These are phyloP conservation scores for Barnettozyma hawaiiensis DNA, from an alignment of 1,139 yeast species.

Conservation along the genomic window DNA sequence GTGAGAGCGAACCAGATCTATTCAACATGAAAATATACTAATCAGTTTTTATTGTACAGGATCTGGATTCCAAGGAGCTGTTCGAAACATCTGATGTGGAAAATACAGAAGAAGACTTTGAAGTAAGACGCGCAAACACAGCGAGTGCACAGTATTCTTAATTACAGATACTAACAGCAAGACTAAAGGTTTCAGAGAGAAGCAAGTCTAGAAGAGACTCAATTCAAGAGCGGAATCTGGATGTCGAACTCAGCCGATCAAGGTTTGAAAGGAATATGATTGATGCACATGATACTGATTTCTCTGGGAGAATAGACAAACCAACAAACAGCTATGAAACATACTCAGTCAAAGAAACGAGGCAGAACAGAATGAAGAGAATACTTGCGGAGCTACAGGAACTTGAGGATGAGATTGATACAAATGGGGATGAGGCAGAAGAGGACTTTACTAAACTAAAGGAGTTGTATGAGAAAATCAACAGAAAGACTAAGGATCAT, in stretches of 20 bases:
- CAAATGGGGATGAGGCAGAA: constrained; percentile 7
- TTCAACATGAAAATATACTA: background rate
- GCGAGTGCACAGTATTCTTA: background rate
- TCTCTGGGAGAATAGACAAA: constrained; percentile 27
- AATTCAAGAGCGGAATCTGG: constrained; percentile 18
- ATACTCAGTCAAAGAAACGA: constrained; percentile 34
- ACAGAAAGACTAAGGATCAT: constrained; percentile 11
- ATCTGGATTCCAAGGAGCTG: constrained; percentile 33
- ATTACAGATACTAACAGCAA: background rate
- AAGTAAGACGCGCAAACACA: constrained; percentile 9
- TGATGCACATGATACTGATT: constrained; percentile 27
- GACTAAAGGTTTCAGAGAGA: background rate
- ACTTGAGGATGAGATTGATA: constrained; percentile 23
- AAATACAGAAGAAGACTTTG: constrained; percentile 38
- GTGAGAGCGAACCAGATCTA: constrained; percentile 8
- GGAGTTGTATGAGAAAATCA: constrained; percentile 13
- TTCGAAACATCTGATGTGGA: constrained; percentile 50
- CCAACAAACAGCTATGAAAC: constrained; percentile 27
- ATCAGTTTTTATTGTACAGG: constrained; percentile 15
- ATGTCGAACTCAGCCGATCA: constrained; percentile 15
- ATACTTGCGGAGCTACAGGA: constrained; percentile 43
- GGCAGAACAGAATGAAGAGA: constrained; percentile 40
- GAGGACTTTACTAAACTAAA: constrained; percentile 16
- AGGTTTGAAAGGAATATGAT: constrained; percentile 22
- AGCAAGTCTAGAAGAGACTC: constrained; percentile 16